phyloP scores from a whole-genome alignment of 441 rosid genomes.

The Melastoma candidum region DNA sequence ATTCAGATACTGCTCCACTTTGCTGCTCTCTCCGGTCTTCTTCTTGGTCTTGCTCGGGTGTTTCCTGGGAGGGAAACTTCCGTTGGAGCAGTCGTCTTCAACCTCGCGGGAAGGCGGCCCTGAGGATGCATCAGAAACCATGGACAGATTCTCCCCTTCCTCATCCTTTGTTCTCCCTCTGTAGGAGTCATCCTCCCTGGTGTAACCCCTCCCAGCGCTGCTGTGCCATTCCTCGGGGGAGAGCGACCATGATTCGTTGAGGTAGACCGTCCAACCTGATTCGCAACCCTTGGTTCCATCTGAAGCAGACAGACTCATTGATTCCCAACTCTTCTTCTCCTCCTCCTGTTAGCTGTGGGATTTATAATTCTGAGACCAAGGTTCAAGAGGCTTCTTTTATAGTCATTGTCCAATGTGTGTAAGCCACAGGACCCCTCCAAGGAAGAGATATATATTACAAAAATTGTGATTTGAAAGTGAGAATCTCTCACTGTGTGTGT shows the following conservation, averaged over 20 bases:
- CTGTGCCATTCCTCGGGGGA: constrained; percentile 12
- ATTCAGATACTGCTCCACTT: constrained; percentile 23
- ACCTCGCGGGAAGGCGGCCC: constrained; percentile 39
- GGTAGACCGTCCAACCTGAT: constrained; percentile 83
- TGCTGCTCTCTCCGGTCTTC: constrained; percentile 14
- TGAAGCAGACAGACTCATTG: constrained; percentile 47
- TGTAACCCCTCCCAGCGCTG: neutral
- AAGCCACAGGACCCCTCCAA: too few relatives aligned
- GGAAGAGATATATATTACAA: too few relatives aligned
- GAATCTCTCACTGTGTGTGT: neutral
- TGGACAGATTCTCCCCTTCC: constrained; percentile 46
- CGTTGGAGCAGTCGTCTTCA: constrained; percentile 23
- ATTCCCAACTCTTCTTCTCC: constrained; percentile 1
- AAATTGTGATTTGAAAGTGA: neutral
- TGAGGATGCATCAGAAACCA: constrained; percentile 78
- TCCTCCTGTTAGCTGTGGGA: neutral
- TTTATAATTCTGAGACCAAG: neutral
- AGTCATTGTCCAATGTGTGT: too few relatives aligned
- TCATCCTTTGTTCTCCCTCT: constrained; percentile 4
- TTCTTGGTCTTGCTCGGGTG: constrained; percentile 26
- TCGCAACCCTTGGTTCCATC: constrained; percentile 56
- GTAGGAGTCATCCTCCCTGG: neutral
- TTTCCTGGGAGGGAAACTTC: constrained; percentile 8
- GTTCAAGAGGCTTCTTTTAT: neutral
- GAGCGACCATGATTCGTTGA: constrained; percentile 42